A percentile compares a stretch with the other conserved stretches of the same genome.
Evolutionary conservation across 805 yeast genomes (phyloP).

Genomic region (Brettanomyces sp.): DNA sequence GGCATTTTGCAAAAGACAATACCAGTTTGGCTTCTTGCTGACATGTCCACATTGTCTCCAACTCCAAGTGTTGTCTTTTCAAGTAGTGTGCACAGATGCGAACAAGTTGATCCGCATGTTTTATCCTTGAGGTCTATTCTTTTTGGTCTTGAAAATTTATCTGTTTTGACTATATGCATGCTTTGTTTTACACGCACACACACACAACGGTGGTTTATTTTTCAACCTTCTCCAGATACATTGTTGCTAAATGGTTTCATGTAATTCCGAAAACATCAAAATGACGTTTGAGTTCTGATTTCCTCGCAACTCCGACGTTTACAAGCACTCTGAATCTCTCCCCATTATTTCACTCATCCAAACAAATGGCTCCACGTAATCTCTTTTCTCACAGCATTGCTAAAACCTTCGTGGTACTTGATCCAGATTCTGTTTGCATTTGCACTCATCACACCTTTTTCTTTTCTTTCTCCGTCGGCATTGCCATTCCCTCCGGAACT

Average conservation of each 20-base stretch:
- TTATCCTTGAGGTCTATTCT: too few species aligned
- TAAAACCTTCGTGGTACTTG: slow-evolving; percentile 85
- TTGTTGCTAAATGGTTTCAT: not conserved
- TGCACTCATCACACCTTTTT: slow-evolving; percentile 10
- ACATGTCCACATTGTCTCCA: too few species aligned
- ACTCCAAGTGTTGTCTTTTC: too few species aligned
- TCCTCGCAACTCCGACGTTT: not conserved
- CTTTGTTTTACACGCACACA: too few species aligned
- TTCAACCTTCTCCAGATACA: too few species aligned
- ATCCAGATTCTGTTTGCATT: slow-evolving; percentile 57
- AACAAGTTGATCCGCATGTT: too few species aligned
- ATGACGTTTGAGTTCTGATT: not conserved
- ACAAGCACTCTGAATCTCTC: not conserved
- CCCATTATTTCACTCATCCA: not conserved
- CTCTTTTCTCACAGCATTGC: slow-evolving; percentile 82
- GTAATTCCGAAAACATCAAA: not conserved
- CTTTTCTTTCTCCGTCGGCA: not conserved
- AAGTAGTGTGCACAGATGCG: too few species aligned
- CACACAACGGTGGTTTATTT: too few species aligned
- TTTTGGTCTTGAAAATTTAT: too few species aligned
- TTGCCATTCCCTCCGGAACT: not conserved
- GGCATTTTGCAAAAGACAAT: too few species aligned
- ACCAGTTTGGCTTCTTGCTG: too few species aligned
- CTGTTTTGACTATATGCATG: too few species aligned
- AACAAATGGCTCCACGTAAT: slow-evolving; percentile 70